Evolutionary conservation across 768 basidiomycete genomes (phyloP).

Genomic region (Pulveroboletus sp.): DNA sequence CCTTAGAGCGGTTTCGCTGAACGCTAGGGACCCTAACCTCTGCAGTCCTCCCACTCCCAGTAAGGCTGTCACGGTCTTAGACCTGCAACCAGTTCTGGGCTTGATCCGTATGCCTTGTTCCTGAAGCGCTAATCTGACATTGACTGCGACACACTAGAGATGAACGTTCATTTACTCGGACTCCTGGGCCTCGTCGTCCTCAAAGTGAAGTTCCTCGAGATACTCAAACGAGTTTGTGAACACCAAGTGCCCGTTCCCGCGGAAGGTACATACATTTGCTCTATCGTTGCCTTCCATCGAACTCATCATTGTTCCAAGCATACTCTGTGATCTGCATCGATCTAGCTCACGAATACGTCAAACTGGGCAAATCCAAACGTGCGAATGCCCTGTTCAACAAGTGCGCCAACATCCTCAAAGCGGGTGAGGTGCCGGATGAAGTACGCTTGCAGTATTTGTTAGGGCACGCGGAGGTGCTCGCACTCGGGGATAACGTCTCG

Average conservation of each 20-base stretch:
- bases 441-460: slow-evolving; percentile 54
- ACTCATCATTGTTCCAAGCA: slow-evolving; percentile 34
- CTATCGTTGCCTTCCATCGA: not conserved
- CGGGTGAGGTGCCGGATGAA: slow-evolving; percentile 46
- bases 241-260: slow-evolving; percentile 37
- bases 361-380: slow-evolving; percentile 68
- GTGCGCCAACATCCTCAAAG: slow-evolving; percentile 43
- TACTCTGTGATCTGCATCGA: slow-evolving; percentile 63
- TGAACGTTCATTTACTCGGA: slow-evolving; percentile 59
- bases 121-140: not conserved
- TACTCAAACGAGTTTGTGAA: slow-evolving; percentile 59
- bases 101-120: slow-evolving; percentile 48
- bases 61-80: slow-evolving; percentile 8
- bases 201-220: slow-evolving; percentile 64
- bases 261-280: slow-evolving; percentile 42
- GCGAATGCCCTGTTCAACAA: slow-evolving; percentile 65
- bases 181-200: slow-evolving; percentile 61
- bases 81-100: slow-evolving; percentile 36
- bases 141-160: slow-evolving; percentile 36
- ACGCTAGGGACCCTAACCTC: slow-evolving; percentile 7
- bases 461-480: slow-evolving; percentile 63
- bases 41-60: slow-evolving; percentile 1
- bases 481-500: slow-evolving; percentile 51
- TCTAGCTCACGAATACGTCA: slow-evolving; percentile 75
- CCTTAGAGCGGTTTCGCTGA: slow-evolving; percentile 16